Conservation (phyloP, 495 filamentous ascomycete genomes). For the Podospora bellae-mahoneyi region DNA sequence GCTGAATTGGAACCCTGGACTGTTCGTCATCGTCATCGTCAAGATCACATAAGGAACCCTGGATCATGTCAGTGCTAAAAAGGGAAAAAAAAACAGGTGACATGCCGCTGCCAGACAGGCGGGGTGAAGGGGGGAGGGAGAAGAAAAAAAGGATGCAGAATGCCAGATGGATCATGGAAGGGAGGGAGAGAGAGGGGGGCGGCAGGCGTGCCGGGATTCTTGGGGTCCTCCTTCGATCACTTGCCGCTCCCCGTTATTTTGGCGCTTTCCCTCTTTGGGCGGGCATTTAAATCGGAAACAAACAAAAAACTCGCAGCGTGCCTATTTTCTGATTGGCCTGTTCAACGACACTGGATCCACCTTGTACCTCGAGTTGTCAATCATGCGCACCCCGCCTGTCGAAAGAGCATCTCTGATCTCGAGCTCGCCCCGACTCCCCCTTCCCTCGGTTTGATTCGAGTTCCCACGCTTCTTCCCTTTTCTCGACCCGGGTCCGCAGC, state of each 20-base stretch:
- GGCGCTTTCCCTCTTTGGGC: constrained; percentile 35
- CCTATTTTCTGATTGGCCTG: constrained; percentile 46
- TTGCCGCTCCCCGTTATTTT: constrained; percentile 26
- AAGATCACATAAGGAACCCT: not conserved
- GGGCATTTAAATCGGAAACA: constrained; percentile 28
- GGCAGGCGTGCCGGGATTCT: constrained; percentile 17
- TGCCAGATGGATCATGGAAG: not conserved
- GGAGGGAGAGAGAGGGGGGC: too few relatives aligned
- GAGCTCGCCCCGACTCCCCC: constrained; percentile 33
- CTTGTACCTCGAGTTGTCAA: constrained; percentile 39
- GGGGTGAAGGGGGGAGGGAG: too few relatives aligned
- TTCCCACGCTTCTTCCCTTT: constrained; percentile 40
- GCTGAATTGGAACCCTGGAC: not conserved
- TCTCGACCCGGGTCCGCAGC: constrained; percentile 24
- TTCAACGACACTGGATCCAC: constrained; percentile 36
- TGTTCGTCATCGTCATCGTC: not conserved
- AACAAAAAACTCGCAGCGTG: constrained; percentile 24
- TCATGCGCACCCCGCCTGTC: constrained; percentile 37
- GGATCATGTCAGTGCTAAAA: not conserved
- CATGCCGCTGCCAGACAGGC: constrained; percentile 1
- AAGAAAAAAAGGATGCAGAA: not conserved
- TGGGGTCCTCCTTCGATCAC: constrained; percentile 23
- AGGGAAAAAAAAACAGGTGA: constrained; percentile 6
- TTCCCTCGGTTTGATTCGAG: constrained; percentile 25
- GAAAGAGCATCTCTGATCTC: constrained; percentile 35